Conservation (phyloP, 2,329 filamentous ascomycete species). For the Cladosporium sp. region DNA sequence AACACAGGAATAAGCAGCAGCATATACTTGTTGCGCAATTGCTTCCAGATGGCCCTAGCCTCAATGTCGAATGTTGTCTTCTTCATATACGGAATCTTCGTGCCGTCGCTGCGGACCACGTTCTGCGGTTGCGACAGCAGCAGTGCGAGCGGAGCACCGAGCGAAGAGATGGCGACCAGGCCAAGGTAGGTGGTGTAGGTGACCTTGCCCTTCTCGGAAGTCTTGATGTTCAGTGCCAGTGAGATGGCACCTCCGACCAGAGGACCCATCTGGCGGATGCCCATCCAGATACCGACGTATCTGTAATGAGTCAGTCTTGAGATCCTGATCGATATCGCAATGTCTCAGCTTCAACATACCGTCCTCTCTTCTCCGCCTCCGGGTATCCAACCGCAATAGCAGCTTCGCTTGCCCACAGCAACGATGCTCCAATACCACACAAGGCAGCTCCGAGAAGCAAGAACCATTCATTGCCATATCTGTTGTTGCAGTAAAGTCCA, state of each 20-base stretch:
- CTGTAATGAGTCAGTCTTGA: conserved; percentile 60
- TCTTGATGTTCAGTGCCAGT: conserved; percentile 19
- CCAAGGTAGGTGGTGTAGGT: conserved; percentile 24
- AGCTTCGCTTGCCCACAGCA: conserved; percentile 54
- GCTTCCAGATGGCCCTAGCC: conserved; percentile 40
- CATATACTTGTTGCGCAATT: conserved; percentile 34
- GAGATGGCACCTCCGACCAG: conserved; percentile 48
- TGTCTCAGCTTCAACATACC: not conserved
- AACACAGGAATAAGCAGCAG: conserved; percentile 44
- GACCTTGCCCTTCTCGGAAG: conserved; percentile 20
- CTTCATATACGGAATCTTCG: conserved; percentile 37
- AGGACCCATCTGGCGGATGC: conserved; percentile 57
- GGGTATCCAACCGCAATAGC: conserved; percentile 52
- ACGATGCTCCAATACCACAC: conserved; percentile 50
- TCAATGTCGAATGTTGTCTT: conserved; percentile 41
- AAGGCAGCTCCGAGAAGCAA: conserved; percentile 49
- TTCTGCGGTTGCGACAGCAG: conserved; percentile 44
- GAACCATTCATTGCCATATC: conserved; percentile 53
- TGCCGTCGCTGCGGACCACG: conserved; percentile 44
- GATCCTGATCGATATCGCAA: conserved; percentile 47
- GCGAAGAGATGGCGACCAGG: conserved; percentile 34
- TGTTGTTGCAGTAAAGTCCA: conserved; percentile 51
- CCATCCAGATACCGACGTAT: conserved; percentile 17
- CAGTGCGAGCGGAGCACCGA: conserved; percentile 39
- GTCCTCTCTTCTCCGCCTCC: conserved; percentile 17